A percentile compares a stretch with the other conserved stretches of the same genome.
Conservation (phyloP, 2,329 filamentous ascomycete species). For the Arthroderma uncinatum region DNA sequence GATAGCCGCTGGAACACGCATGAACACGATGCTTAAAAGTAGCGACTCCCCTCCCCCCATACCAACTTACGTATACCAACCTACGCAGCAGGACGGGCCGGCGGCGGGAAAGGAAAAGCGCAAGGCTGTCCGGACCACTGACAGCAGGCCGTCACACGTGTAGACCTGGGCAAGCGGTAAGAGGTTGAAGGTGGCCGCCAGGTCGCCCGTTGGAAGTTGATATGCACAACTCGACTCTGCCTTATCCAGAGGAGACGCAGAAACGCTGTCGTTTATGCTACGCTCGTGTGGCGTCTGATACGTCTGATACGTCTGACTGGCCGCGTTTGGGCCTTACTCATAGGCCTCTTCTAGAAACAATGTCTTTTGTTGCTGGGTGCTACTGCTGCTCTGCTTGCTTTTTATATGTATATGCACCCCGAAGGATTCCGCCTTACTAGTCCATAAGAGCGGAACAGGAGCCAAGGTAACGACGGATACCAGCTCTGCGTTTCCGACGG, state of each 20-base stretch:
- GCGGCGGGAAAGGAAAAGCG: neutral
- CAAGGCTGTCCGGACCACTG: neutral
- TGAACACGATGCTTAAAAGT: neutral
- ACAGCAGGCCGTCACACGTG: neutral
- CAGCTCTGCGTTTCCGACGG: neutral
- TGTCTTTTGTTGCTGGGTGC: no score
- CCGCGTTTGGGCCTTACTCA: neutral
- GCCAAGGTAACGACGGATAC: neutral
- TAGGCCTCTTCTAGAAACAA: no score
- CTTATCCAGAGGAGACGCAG: neutral
- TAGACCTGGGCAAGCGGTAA: neutral
- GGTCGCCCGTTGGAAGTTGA: neutral
- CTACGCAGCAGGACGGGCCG: no score
- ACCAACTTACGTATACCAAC: no score
- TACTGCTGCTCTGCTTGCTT: no score
- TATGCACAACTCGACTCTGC: neutral
- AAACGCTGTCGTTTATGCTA: no score
- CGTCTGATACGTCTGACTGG: neutral
- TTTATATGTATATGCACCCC: neutral
- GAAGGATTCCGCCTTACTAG: neutral
- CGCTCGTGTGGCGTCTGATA: neutral
- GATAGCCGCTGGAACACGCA: constrained; percentile 1
- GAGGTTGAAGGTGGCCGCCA: neutral
- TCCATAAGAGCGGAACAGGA: neutral
- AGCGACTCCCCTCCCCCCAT: no score